These are phyloP conservation scores for Trichoderma parareesei DNA, from an alignment of 495 filamentous ascomycete species.

Conservation along the genomic window DNA sequence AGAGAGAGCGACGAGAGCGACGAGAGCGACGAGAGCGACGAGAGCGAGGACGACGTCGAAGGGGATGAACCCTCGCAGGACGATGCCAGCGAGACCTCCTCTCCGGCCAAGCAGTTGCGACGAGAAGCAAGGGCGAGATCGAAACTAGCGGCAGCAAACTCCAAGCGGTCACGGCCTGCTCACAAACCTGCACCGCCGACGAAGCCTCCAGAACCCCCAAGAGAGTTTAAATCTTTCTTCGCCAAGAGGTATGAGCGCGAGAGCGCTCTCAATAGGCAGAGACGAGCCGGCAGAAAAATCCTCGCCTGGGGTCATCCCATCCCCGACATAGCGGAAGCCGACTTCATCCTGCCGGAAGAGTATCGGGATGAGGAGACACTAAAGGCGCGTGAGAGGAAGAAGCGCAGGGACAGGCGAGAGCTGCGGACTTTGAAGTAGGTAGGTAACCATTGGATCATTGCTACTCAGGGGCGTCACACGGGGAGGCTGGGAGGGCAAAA, in stretches of 20 bases:
- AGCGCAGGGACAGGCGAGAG: constrained; percentile 32
- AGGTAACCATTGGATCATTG: background rate
- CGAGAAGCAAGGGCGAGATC: constrained; percentile 55
- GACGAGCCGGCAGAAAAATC: constrained; percentile 47
- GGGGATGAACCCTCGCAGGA: constrained; percentile 19
- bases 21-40: constrained; percentile 18
- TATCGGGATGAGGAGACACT: constrained; percentile 61
- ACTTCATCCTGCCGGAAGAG: constrained; percentile 69
- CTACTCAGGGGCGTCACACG: background rate
- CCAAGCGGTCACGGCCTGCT: constrained; percentile 52
- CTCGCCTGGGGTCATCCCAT: constrained; percentile 74
- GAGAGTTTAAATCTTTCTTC: constrained; percentile 82
- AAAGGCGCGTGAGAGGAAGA: constrained; percentile 54
- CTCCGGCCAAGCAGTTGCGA: constrained; percentile 37
- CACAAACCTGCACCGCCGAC: constrained; percentile 11
- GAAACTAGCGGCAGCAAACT: constrained; percentile 69
- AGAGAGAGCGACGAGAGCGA: constrained; percentile 22
- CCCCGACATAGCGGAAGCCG: constrained; percentile 57
- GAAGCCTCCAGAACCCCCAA: constrained; percentile 32
- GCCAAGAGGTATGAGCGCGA: constrained; percentile 66
- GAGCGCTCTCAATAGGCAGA: constrained; percentile 56
- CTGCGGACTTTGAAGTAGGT: background rate
- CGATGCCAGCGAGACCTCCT: constrained; percentile 11
- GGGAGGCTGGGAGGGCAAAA: constrained; percentile 9
- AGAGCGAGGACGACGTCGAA: constrained; percentile 18